Conservation (phyloP, 2,329 filamentous ascomycete species). For the Diaporthe destruens region DNA sequence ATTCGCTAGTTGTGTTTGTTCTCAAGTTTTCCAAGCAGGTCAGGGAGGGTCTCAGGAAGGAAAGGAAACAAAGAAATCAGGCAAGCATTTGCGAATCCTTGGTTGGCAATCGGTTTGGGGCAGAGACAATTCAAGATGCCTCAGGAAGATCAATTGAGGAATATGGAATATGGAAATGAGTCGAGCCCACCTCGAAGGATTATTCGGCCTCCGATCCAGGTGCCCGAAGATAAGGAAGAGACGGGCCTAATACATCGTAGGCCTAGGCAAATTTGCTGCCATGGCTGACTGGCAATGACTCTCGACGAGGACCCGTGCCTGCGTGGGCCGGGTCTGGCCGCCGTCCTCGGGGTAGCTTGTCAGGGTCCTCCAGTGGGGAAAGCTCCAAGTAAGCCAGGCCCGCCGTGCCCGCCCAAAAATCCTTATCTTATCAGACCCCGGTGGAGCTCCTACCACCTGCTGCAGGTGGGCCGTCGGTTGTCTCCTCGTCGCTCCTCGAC, state of each 20-base stretch:
- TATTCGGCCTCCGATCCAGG: constrained; percentile 34
- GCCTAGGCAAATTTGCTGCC: constrained; percentile 15
- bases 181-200: constrained; percentile 4
- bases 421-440: constrained; percentile 32
- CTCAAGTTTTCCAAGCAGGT: not conserved
- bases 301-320: constrained; percentile 32
- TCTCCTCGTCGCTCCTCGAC: not conserved
- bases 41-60: not conserved
- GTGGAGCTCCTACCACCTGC: constrained; percentile 25
- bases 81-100: constrained; percentile 10
- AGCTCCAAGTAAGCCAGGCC: not conserved
- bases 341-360: constrained; percentile 28
- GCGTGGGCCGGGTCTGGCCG: constrained; percentile 33
- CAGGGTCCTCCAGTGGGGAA: constrained; percentile 24
- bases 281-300: constrained; percentile 32
- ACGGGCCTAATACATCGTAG: constrained; percentile 8
- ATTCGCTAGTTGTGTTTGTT: not conserved
- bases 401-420: not conserved
- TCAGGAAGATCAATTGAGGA: constrained; percentile 21
- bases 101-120: not conserved
- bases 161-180: not conserved
- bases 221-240: constrained; percentile 9
- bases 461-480: constrained; percentile 4
- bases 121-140: not conserved
- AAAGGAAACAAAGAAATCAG: not conserved